Base-by-base conservation (phyloP, 1,139 yeast species). In the Taphrina pruni region DNA sequence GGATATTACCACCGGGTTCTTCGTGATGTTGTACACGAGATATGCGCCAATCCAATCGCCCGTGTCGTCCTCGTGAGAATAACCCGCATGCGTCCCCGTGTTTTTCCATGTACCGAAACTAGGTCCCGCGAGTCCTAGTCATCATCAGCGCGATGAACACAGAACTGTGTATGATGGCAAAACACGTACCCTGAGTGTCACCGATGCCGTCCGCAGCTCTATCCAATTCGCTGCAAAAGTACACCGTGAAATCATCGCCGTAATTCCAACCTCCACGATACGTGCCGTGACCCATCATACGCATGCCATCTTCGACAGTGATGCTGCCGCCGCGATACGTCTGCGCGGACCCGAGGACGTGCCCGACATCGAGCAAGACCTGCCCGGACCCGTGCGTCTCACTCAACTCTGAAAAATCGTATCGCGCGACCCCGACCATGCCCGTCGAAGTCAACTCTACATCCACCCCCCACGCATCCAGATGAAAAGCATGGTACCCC, bases 61-160 rank as follows among this genome's bases (percentile, higher is more conserved):
- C 8, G 67, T 64, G 21, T 64, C 67, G n/a, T 56, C 60, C 36
- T 64, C 67, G 26, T 20, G 38, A 11, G 20, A 39, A 55, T 64
- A 64, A 11, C 67, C 67, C 17, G 67, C 67, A 48, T 64, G 67
- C 12, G 67, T 64, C 11, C 61, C 67, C 8, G 39, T 41, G 26
- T 64, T 64, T 39, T 64, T 64, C 67, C 67, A 64, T 14, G 67
- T 64, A 14, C 67, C 67, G 46, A 64, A 64, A n/a, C 36, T 35
- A 9, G 67, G 67, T 21, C 60, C 67, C 9, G 67, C 54, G 48
- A 64, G 54, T 14, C 60, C 60, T 56, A 8, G 1, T 9, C 20
- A 12, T 21, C 32, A 43, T 50, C 36, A 50, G 14, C 8, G 1
- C 35, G n/a, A 9, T 9, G 12, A 9, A 9, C 14, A 20, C 12